Evolutionary conservation across 2,329 filamentous ascomycete species (phyloP), one percentile per base, ranked within the genome.

Genomic region (Claviceps digitariae): DNA sequence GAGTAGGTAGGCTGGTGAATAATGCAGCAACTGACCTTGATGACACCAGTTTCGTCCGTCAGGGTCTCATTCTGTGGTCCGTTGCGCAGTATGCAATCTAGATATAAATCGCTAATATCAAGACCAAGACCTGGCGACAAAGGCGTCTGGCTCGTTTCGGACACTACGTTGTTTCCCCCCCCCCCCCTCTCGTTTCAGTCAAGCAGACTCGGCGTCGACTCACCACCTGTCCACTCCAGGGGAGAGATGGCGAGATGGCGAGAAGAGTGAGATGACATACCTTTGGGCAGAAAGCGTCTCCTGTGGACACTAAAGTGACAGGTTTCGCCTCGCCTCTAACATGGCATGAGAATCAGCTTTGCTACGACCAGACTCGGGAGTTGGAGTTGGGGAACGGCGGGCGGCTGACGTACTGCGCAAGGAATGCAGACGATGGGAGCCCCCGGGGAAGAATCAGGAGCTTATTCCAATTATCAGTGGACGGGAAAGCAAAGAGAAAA

Each of bases 281-380:
- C 51, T 48, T 52, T 52, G 23, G 51, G 51, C 34, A 52, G 15
- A 41, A 52, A 52, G 2, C 51, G 51, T 48, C 51, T 41, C 13
- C 34, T 53, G n/a, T 50, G 46, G 5, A 45, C 41, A 20, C 52
- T 50, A 21, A 53, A 53, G 20, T 53, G 52, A n/a, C 52, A 53
- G 8, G 31, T 50, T 21, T 53, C 52, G 29, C 25, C 48, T 45
- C 52, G 47, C 13, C 48, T 50, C 52, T 53, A 27, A 7, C 1
- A 44, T 15, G 34, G 2, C 12, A 13, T 12, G 4, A 2, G 13
- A 10, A 29, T 49, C 52, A 31, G 46, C 25, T 43, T 17, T 44
- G 45, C 9, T 43, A 25, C 34, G 17, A 13, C 4, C 17, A 6
- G 21, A 12, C 36, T 6, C 15, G 3, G 25, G 41, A 21, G 9